Conservation (phyloP, 768 basidiomycete species). For the Brasilioporus rufonigricans region DNA sequence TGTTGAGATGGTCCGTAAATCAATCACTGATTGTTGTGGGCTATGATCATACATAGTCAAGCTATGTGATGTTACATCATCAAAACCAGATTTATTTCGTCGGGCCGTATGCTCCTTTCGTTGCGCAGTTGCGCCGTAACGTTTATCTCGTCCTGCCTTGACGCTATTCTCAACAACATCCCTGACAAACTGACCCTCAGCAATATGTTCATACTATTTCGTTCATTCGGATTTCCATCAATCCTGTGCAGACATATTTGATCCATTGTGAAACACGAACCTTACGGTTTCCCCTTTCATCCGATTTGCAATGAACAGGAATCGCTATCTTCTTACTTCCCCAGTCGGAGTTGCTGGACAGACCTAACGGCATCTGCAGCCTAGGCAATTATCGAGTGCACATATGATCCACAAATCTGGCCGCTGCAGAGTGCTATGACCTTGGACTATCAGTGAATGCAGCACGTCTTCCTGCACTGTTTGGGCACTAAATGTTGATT, state of each 20-base stretch:
- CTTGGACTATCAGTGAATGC: not conserved
- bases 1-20: slow-evolving; percentile 52
- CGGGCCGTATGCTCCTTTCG: not conserved
- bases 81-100: not conserved
- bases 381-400: not conserved
- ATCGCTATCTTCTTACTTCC: not conserved
- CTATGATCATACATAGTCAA: slow-evolving; percentile 17
- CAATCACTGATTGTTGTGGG: slow-evolving; percentile 60
- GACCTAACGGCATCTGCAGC: not conserved
- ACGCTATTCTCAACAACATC: not conserved
- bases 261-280: not conserved
- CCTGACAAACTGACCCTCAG: slow-evolving; percentile 2
- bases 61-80: not conserved
- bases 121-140: not conserved
- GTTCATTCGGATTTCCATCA: not conserved
- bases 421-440: not conserved
- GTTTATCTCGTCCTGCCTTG: slow-evolving; percentile 1
- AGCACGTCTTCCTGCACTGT: not conserved
- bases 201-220: not conserved
- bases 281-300: not conserved
- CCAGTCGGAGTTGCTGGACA: not conserved
- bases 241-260: not conserved
- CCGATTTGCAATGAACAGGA: not conserved
- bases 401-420: not conserved
- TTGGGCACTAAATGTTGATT: not conserved